These are phyloP conservation scores for Alternaria sp. DNA, from an alignment of 2,329 filamentous ascomycete genomes.

Conservation along the genomic window DNA sequence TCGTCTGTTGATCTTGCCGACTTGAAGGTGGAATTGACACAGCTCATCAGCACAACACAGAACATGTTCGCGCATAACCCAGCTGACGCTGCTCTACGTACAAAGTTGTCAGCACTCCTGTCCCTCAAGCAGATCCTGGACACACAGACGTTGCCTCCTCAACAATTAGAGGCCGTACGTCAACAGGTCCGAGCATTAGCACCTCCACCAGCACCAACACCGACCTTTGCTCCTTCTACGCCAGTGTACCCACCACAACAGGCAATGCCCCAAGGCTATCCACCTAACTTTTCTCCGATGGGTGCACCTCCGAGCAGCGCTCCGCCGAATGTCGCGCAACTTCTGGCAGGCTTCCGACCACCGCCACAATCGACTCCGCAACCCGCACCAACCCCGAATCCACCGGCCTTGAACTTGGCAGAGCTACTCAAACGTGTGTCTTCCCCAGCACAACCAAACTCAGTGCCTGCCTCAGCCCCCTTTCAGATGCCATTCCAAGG, in stretches of 20 bases:
- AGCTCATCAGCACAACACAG: conserved; percentile 75
- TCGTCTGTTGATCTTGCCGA: conserved; percentile 58
- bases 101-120: conserved; percentile 81
- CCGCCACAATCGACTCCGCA: conserved; percentile 27
- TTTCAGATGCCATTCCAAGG: conserved; percentile 38
- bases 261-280: conserved; percentile 23
- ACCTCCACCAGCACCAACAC: conserved; percentile 61
- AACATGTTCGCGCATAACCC: conserved; percentile 77
- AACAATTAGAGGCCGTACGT: conserved; percentile 83
- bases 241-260: conserved; percentile 39
- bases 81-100: conserved; percentile 76
- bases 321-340: conserved; percentile 38
- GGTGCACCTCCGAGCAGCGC: conserved; percentile 25
- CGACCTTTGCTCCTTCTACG: conserved; percentile 43
- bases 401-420: conserved; percentile 34
- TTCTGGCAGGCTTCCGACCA: conserved; percentile 35
- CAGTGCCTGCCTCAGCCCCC: conserved; percentile 30
- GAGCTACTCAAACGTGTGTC: conserved; percentile 39
- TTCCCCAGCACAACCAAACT: conserved; percentile 32
- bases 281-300: conserved; percentile 21
- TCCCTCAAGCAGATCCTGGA: conserved; percentile 83
- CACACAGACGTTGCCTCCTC: conserved; percentile 76
- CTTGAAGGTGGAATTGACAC: conserved; percentile 82
- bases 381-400: conserved; percentile 25
- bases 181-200: conserved; percentile 81